Evolutionary conservation across 2,329 filamentous ascomycete species (phyloP), one percentile per base, ranked within the genome.

Genomic region (Ophiostoma sp.): DNA sequence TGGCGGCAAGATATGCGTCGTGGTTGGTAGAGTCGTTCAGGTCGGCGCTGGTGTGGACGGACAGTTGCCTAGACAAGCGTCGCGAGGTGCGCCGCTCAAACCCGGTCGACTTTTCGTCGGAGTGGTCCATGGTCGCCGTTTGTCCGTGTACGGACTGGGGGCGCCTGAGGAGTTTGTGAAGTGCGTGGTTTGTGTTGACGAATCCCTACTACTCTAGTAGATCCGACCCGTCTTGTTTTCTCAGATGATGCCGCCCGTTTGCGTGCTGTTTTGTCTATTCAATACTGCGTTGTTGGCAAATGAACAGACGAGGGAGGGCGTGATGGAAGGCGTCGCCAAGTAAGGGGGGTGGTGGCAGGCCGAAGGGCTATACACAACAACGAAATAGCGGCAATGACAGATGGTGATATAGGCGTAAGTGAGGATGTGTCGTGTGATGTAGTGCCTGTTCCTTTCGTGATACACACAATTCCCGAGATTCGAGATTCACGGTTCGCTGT

Each of bases 31-130:
- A 41, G 38, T 70, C 66, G 44, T 66, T 52, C 12, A 47, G 36
- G 40, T 70, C 71, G 8, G 52, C 62, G 7, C 41, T 58, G 38
- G 58, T 38, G 14, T 70, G 66, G 7, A 71, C n/a, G 1, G 72
- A 73, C 4, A 70, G 36, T 1, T 65, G 40, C 6, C 70, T 42
- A 27, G 72, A 74, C n/a, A 65, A 45, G 18, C 71, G 70, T 42
- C 65, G 41, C 27, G 73, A 72, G 40, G 69, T 67, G 47, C 70
- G 71, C 47, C 72, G 69, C 64, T 73, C 73, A 38, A 73, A 67
- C 6, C 71, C 72, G 44, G 69, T 36, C 14, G 70, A 58, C 65
- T 73, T 73, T 14, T 66, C 63, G 58, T 71, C 67, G 41, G 65
- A 40, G 18, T 60, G 45, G 38, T 73, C 72, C 73, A 74, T 74